Evolutionary conservation across 2,329 filamentous ascomycete species (phyloP).

Genomic region (Ramichloridium luteum): DNA sequence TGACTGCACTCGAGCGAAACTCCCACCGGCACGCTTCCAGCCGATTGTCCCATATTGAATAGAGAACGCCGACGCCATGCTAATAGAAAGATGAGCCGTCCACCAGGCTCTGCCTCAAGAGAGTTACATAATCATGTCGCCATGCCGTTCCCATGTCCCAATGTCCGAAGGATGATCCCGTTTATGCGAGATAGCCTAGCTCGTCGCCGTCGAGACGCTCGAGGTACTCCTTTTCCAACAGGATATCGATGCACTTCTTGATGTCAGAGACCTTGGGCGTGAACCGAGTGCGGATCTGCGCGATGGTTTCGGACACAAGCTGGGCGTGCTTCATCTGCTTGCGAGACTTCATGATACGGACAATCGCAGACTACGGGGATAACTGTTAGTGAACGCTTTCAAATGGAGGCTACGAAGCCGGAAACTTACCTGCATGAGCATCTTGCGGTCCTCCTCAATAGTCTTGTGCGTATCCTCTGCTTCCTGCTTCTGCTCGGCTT

Average conservation of each 20-base stretch:
- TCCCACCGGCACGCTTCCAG: too few species aligned
- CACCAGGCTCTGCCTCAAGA: too few species aligned
- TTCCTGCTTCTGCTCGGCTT: conserved; percentile 92
- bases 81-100: conserved; percentile 15
- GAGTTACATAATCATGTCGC: too few species aligned
- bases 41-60: conserved; percentile 1
- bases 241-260: conserved; percentile 98
- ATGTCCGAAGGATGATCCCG: too few species aligned
- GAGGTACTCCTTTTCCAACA: conserved; percentile 97
- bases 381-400: too few species aligned
- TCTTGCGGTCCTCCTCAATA: conserved; percentile 93
- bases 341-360: conserved; percentile 98
- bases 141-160: too few species aligned
- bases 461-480: conserved; percentile 98
- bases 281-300: conserved; percentile 86
- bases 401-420: too few species aligned
- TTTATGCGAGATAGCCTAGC: conserved; percentile 82
- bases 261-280: conserved; percentile 88
- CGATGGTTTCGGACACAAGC: conserved; percentile 88
- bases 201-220: conserved; percentile 92
- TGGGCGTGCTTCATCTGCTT: conserved; percentile 98
- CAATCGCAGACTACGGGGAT: conserved; percentile 84
- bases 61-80: conserved; percentile 22
- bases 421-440: conserved; percentile 78
- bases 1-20: too few species aligned